These are phyloP conservation scores for Syncephalastrum racemosum DNA, from an alignment of 371 early-diverging fungal species.

Conservation along the genomic window DNA sequence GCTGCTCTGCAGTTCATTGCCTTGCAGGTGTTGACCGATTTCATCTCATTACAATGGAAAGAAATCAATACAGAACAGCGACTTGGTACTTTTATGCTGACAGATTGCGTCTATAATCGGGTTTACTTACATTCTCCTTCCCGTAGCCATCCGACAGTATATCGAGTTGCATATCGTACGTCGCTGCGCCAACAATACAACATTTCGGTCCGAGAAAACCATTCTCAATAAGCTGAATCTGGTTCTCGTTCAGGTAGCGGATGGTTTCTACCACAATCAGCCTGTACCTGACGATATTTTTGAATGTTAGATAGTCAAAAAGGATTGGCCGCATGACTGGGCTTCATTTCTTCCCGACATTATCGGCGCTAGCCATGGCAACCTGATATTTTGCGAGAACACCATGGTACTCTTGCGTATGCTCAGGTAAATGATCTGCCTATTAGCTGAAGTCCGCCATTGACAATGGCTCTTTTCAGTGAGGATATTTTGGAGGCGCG, in stretches of 20 bases:
- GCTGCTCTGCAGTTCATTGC: conserved; percentile 71
- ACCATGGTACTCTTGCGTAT: conserved; percentile 94
- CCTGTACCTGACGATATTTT: conserved; percentile 10
- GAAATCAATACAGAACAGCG: conserved; percentile 82
- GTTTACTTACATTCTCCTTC: conserved; percentile 34
- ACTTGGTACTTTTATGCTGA: conserved; percentile 52
- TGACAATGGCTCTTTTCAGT: conserved; percentile 34
- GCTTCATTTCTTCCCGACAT: conserved; percentile 95
- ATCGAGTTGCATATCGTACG: conserved; percentile 77
- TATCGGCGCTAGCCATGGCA: conserved; percentile 80
- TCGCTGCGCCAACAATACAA: conserved; percentile 67
- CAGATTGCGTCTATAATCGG: conserved; percentile 12
- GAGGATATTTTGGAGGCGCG: conserved; percentile 96
- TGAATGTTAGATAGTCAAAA: conserved; percentile 85
- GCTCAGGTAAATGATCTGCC: conserved; percentile 59
- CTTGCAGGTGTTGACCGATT: conserved; percentile 86
- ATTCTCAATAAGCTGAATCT: conserved; percentile 83
- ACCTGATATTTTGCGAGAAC: conserved; percentile 90
- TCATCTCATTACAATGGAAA: conserved; percentile 93
- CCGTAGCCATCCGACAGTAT: conserved; percentile 68
- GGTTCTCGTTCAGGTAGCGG: conserved; percentile 80
- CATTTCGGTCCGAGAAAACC: conserved; percentile 40
- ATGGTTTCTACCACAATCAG: background rate
- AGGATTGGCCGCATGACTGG: conserved; percentile 99
- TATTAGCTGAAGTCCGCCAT: background rate